Percentiles rank a stretch among this genome's conserved stretches.
Conservation (phyloP, 1,284 basidiomycete genomes). For the Rhodotorula sp. region DNA sequence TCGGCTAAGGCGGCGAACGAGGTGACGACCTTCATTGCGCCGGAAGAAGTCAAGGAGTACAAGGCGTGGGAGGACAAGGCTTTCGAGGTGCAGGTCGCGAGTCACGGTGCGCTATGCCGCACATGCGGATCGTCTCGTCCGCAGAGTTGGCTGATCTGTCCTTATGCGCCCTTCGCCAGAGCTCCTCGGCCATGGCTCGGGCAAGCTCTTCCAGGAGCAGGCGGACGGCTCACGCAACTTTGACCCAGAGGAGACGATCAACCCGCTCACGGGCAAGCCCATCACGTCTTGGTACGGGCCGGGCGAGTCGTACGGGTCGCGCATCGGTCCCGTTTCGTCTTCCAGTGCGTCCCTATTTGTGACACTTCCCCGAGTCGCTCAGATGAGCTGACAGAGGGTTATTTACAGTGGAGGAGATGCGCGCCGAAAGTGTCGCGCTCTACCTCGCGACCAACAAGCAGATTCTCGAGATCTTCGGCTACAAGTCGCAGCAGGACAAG, state of each 20-base stretch:
- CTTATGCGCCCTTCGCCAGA: neutral
- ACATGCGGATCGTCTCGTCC: no score
- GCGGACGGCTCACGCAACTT: conserved; percentile 76
- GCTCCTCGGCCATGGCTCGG: conserved; percentile 54
- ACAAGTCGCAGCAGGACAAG: conserved; percentile 63
- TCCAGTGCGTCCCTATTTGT: conserved; percentile 53
- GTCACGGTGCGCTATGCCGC: neutral
- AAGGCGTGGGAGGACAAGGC: conserved; percentile 72
- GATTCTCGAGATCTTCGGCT: conserved; percentile 78
- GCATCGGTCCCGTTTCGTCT: conserved; percentile 77
- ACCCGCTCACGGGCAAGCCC: conserved; percentile 77
- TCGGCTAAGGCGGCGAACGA: conserved; percentile 80
- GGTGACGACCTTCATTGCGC: conserved; percentile 69
- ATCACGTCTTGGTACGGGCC: conserved; percentile 77
- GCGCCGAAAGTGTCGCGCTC: conserved; percentile 76
- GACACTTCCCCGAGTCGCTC: no score
- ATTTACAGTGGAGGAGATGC: conserved; percentile 81
- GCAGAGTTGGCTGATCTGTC: no score
- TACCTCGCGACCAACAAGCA: conserved; percentile 69
- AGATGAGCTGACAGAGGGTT: no score
- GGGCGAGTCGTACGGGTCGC: conserved; percentile 56
- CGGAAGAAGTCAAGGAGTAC: conserved; percentile 67
- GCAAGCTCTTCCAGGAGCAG: conserved; percentile 74
- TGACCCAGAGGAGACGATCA: conserved; percentile 69
- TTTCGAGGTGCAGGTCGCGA: conserved; percentile 66